Percentiles rank a stretch among this genome's conserved stretches.
These are phyloP conservation scores for Aureobasidium zeae DNA, from an alignment of 2,329 filamentous ascomycete species.

Conservation along the genomic window DNA sequence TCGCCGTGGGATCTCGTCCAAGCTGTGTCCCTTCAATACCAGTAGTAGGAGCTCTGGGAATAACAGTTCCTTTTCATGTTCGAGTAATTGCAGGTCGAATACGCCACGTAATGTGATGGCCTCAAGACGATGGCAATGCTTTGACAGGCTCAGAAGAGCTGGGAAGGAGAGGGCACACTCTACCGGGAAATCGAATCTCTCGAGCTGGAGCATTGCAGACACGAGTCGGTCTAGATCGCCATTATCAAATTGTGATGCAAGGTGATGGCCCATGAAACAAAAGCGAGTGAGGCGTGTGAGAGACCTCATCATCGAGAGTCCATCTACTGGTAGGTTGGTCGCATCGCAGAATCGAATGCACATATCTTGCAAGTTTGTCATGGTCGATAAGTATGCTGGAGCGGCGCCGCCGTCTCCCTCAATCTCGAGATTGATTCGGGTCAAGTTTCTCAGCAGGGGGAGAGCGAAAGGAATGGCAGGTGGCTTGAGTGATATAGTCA, in stretches of 20 bases:
- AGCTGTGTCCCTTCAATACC: background rate
- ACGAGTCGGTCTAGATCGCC: background rate
- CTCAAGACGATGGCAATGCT: background rate
- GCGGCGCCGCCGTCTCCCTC: background rate
- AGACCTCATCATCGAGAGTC: background rate
- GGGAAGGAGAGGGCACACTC: background rate
- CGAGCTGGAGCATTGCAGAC: background rate
- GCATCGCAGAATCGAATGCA: background rate
- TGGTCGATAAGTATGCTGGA: background rate
- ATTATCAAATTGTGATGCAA: background rate
- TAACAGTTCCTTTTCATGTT: background rate
- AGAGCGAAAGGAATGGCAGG: background rate
- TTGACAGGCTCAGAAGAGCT: background rate
- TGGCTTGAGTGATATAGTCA: background rate
- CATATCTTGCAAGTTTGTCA: background rate
- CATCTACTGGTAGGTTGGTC: background rate
- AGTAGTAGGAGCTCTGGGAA: background rate
- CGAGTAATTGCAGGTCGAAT: background rate
- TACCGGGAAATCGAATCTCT: background rate
- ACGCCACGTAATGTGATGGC: background rate
- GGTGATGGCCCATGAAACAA: background rate
- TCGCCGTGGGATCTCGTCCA: background rate
- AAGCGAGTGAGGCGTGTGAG: background rate
- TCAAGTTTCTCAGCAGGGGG: background rate
- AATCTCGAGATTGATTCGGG: background rate